Percentiles rank a stretch among this genome's conserved stretches.
These are phyloP conservation scores for Plasmodium reichenowi DNA, from an alignment of 169 alveolate genomes.

Conservation along the genomic window DNA sequence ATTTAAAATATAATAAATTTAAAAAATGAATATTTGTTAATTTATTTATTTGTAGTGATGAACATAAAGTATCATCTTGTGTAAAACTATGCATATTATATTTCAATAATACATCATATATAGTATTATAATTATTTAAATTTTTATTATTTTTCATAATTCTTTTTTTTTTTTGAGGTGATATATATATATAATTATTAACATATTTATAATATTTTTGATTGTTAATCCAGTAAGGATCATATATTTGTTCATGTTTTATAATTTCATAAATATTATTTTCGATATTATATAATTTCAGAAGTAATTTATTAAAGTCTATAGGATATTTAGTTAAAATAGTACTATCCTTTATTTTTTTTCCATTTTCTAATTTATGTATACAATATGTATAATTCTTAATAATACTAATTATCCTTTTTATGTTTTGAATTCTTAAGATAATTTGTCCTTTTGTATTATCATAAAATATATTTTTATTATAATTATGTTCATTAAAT, in stretches of 20 bases:
- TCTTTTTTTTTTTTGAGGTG: no score
- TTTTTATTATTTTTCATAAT: background rate
- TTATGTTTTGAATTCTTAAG: slow-evolving; percentile 33
- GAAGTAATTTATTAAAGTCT: background rate
- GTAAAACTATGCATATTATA: background rate
- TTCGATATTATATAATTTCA: slow-evolving; percentile 4
- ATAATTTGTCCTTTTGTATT: background rate
- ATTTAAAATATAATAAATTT: no score
- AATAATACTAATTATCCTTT: slow-evolving; percentile 3
- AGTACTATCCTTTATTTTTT: background rate
- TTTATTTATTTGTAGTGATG: no score
- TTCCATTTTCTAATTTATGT: background rate
- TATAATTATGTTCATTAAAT: background rate
- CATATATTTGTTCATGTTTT: slow-evolving; percentile 24
- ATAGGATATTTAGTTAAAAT: background rate
- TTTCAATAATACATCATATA: no score
- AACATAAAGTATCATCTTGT: no score
- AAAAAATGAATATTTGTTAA: no score
- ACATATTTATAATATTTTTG: slow-evolving; percentile 23
- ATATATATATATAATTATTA: background rate
- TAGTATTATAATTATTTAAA: background rate
- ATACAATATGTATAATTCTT: slow-evolving; percentile 5
- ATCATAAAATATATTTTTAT: background rate
- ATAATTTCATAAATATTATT: slow-evolving; percentile 11
- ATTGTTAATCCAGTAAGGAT: slow-evolving; percentile 1